Base-by-base conservation (phyloP, 768 basidiomycete species). In the Macrolepiota dolichaula region DNA sequence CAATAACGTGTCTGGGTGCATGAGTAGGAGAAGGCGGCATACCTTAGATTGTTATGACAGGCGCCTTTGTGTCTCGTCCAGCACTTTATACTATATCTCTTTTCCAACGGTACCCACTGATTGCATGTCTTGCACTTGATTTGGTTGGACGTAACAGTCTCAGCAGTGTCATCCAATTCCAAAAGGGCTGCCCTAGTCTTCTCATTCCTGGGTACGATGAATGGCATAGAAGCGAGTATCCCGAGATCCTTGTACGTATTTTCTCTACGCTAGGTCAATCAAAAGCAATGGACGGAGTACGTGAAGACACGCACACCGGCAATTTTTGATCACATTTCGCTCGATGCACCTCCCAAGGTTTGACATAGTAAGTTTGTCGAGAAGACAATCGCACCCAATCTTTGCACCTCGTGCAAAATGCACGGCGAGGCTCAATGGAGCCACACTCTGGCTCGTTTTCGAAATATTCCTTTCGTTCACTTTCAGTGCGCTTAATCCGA, bases 391-490 rank as follows among this genome's bases (percentile, higher is more conserved):
- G 76, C 17, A 89, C 78, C 71, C 78, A 79, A 62, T 81, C 80
- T 42, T 80, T 72, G 68, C 89, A 91, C 36, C 81, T 74, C 19
- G 72, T 79, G 66, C 89, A 91, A 55, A 78, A 77, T n/a, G 80
- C 85, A 9, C 79, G 77, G 70, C 83, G 80, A 1, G 82, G 78
- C 60, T 87, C 86, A 50, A 87, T 70, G 9, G 77, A 76, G 29
- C 78, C 78, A 62, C 86, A 85, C 51, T 84, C 78, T 4, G 84
- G 74, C 64, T 90, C 83, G 62, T 85, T 83, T 63, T 81, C 80
- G 70, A 87, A 84, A 70, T 85, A 86, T 66, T 85, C 78, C 38
- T 84, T 78, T 29, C 89, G 84, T 64, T 89, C 86, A 7, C 74
- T 71, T 72, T 88, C 88, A 24, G 77, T 82, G 59, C 85, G 84